Evolutionary conservation across 176 grass and related monocot species (phyloP).

Genomic region (Bolboschoenus planiculmis): DNA sequence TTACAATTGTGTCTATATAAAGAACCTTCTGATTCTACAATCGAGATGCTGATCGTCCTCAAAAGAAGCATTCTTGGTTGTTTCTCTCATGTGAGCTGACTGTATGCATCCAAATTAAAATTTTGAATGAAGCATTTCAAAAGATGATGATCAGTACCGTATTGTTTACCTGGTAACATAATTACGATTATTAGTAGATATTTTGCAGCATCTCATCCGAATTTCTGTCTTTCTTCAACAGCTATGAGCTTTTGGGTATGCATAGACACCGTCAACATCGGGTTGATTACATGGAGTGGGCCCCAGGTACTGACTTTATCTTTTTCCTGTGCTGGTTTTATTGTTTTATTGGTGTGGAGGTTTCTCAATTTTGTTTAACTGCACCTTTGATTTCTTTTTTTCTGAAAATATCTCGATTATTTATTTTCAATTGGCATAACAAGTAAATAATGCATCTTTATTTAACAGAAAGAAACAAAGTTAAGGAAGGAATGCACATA

Average conservation of each 20-base stretch:
- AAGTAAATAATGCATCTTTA: background rate
- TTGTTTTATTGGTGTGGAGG: background rate
- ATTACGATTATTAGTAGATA: background rate
- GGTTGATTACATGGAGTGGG: constrained; percentile 95
- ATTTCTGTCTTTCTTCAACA: constrained; percentile 17
- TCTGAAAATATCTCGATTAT: background rate
- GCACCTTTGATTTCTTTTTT: background rate
- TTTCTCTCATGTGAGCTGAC: background rate
- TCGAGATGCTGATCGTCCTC: background rate
- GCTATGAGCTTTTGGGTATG: constrained; percentile 85
- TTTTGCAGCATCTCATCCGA: background rate
- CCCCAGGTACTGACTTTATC: constrained; percentile 49
- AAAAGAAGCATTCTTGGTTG: background rate
- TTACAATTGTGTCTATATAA: background rate
- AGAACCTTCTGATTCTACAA: background rate
- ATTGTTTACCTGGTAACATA: background rate
- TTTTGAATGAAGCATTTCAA: background rate
- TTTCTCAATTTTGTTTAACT: background rate
- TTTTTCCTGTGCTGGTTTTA: background rate
- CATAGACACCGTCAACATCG: constrained; percentile 73
- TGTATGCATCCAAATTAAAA: background rate
- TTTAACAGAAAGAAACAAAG: background rate
- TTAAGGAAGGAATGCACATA: background rate
- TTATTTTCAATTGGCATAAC: background rate
- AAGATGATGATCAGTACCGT: background rate